Evolutionary conservation across 1,284 basidiomycete species (phyloP).

Genomic region (Ustilago hordei): DNA sequence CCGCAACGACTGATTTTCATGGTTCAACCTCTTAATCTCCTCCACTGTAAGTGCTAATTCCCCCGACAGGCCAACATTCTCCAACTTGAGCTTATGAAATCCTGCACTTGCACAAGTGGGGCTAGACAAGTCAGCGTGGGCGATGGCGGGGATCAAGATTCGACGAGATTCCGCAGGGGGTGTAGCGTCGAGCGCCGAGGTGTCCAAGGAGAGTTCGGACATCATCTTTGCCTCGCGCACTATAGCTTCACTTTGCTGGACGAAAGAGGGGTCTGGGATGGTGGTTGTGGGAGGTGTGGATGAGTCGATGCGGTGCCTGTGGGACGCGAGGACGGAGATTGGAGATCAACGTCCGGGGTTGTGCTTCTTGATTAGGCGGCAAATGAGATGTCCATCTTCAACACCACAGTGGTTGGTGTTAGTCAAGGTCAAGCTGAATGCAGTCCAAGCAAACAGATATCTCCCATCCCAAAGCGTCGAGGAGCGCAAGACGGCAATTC

Average conservation of each 20-base stretch:
- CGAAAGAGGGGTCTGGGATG: background rate
- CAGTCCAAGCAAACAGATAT: background rate
- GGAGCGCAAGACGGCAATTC: background rate
- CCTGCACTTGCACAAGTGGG: conserved; percentile 9
- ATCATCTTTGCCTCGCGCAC: conserved; percentile 11
- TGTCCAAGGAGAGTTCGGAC: conserved; percentile 17
- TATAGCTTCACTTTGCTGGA: background rate
- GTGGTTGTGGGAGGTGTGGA: background rate
- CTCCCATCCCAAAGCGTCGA: background rate
- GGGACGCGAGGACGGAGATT: too few species aligned
- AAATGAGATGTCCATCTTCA: too few species aligned
- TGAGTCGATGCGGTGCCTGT: too few species aligned
- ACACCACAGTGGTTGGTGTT: background rate
- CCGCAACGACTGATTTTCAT: conserved; percentile 2
- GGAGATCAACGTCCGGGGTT: too few species aligned
- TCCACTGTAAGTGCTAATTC: conserved; percentile 18
- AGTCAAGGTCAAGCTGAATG: background rate
- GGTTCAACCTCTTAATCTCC: background rate
- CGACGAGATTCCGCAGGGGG: conserved; percentile 8
- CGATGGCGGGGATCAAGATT: conserved; percentile 20
- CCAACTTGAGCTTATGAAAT: conserved; percentile 23
- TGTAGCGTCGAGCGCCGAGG: background rate
- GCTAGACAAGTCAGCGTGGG: conserved; percentile 14
- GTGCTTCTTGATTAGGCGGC: background rate
- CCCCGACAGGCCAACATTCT: conserved; percentile 23